Conservation (phyloP, 345 rosid species). For the Psidium guajava region DNA sequence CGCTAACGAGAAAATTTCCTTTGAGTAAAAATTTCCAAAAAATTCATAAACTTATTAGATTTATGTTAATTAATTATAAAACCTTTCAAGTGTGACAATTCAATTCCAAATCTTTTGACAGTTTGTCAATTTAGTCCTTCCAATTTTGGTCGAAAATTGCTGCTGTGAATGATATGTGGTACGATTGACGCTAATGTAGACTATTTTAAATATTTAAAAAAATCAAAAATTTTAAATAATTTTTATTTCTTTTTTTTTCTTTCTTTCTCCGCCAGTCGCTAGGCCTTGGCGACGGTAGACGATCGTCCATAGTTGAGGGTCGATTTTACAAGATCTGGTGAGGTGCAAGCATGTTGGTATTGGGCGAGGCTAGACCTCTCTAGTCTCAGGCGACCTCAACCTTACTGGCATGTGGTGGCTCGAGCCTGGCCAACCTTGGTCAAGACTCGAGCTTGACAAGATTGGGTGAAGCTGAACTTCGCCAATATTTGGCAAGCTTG, state of each 20-base stretch:
- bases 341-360: too few relatives aligned
- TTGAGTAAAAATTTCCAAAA: not conserved
- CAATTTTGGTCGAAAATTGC: not conserved
- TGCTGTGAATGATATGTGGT: accelerated
- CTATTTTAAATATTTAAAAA: not conserved
- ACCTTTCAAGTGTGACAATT: not conserved
- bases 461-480: not conserved
- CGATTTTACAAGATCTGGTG: not conserved
- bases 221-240: not conserved
- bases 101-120: not conserved
- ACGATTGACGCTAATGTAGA: accelerated
- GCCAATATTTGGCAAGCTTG: not conserved
- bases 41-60: accelerated
- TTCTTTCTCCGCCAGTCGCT: not conserved
- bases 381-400: accelerated
- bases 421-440: not conserved
- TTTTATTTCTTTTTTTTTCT: not conserved
- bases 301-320: accelerated
- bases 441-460: not conserved
- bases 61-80: accelerated
- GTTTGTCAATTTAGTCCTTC: not conserved
- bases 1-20: not conserved
- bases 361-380: too few relatives aligned
- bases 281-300: not conserved
- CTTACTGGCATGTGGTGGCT: accelerated